These are phyloP conservation scores for Isatis lusitanica DNA, from an alignment of 441 rosid genomes.

Conservation along the genomic window DNA sequence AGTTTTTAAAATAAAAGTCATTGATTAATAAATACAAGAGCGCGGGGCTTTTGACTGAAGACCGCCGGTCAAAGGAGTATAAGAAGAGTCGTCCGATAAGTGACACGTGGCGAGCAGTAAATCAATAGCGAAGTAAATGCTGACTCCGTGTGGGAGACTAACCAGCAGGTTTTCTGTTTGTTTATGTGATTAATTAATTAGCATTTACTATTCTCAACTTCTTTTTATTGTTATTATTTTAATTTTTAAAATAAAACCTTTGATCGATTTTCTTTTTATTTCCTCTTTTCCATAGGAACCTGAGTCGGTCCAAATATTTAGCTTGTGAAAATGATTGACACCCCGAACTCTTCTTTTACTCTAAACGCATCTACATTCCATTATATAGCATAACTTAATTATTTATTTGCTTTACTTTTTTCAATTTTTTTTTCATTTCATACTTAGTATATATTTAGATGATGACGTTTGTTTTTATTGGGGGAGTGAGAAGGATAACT, in stretches of 20 bases:
- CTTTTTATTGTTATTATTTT: not conserved
- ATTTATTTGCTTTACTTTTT: not conserved
- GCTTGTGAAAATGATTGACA: slow-evolving; percentile 68
- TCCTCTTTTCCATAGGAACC: not conserved
- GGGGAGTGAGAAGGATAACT: not conserved
- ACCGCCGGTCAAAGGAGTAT: slow-evolving; percentile 45
- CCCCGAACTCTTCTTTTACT: slow-evolving; percentile 34
- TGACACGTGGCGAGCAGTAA: slow-evolving; percentile 53
- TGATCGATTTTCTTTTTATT: slow-evolving; percentile 3
- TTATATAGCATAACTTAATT: not conserved
- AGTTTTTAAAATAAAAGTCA: not conserved
- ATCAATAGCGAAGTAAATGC: slow-evolving; percentile 1
- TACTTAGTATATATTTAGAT: not conserved
- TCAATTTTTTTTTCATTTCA: not conserved
- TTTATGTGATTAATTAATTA: not conserved
- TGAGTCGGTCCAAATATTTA: slow-evolving; percentile 63
- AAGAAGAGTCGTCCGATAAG: not conserved
- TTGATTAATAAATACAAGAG: slow-evolving; percentile 19
- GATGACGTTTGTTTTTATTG: not conserved
- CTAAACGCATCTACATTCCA: slow-evolving; percentile 22
- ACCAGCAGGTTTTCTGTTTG: slow-evolving; percentile 54
- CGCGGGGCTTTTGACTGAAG: slow-evolving; percentile 47
- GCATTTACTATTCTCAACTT: not conserved
- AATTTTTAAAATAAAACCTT: not conserved
- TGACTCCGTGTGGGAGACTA: slow-evolving; percentile 50